Conservation (phyloP, 495 filamentous ascomycete species). For the Aspergillus hancockii region DNA sequence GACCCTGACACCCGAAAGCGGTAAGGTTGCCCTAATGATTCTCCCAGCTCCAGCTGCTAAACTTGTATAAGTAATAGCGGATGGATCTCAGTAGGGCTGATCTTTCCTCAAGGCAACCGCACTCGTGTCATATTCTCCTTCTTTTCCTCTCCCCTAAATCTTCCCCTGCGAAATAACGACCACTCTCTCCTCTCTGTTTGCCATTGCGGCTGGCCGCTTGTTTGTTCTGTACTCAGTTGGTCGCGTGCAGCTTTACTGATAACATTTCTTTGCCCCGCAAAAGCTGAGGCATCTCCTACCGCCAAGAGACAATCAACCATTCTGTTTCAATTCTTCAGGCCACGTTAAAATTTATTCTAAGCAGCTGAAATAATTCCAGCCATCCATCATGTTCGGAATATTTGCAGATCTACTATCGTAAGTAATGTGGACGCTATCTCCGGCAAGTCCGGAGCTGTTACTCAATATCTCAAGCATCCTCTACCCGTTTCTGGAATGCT, state of each 20-base stretch:
- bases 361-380: background rate
- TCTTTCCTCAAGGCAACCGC: background rate
- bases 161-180: background rate
- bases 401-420: conserved; percentile 79
- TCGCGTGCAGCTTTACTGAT: conserved; percentile 17
- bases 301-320: background rate
- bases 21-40: background rate
- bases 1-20: background rate
- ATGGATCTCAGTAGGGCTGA: conserved; percentile 2
- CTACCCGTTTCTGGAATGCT: conserved; percentile 23
- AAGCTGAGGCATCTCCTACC: conserved; percentile 12
- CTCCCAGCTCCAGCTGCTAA: conserved; percentile 1
- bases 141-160: background rate
- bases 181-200: background rate
- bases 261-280: conserved; percentile 22
- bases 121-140: background rate
- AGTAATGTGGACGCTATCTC: conserved; percentile 32
- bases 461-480: conserved; percentile 34
- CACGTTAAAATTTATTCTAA: background rate
- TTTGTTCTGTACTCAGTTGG: conserved; percentile 5
- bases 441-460: conserved; percentile 4
- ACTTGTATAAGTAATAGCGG: conserved; percentile 5
- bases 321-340: background rate
- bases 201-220: conserved; percentile 18
- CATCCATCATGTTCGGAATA: conserved; percentile 71